Conservation (phyloP, 116 monocot species). For the Posidonia oceanica region DNA sequence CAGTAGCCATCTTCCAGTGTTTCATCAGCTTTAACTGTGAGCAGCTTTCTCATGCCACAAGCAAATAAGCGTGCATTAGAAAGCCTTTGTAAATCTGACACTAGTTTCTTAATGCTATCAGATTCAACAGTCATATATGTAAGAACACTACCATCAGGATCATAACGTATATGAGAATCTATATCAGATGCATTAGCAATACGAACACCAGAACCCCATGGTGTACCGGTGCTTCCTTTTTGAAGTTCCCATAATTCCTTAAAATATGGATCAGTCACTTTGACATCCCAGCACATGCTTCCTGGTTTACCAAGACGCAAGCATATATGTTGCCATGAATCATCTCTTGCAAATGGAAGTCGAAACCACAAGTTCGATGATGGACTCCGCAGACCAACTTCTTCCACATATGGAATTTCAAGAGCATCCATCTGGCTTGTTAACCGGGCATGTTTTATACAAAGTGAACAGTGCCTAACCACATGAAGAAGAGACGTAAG, state of each 20-base stretch:
- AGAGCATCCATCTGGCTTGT: slow-evolving; percentile 98
- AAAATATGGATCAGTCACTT: slow-evolving; percentile 85
- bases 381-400: slow-evolving; percentile 52
- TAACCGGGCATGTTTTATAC: slow-evolving; percentile 88
- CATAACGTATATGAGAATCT: slow-evolving; percentile 88
- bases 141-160: slow-evolving; percentile 76
- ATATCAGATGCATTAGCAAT: slow-evolving; percentile 95
- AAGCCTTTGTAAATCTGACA: slow-evolving; percentile 79
- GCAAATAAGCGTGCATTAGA: slow-evolving; percentile 86
- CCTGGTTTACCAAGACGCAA: slow-evolving; percentile 88
- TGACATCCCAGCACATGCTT: slow-evolving; percentile 96
- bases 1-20: slow-evolving; percentile 41
- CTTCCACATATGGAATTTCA: slow-evolving; percentile 95
- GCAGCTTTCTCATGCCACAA: slow-evolving; percentile 75
- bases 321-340: slow-evolving; percentile 81
- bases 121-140: slow-evolving; percentile 67
- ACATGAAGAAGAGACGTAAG: slow-evolving; percentile 73
- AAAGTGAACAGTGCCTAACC: slow-evolving; percentile 84
- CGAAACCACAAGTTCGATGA: slow-evolving; percentile 87
- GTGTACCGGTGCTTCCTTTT: slow-evolving; percentile 52
- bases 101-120: slow-evolving; percentile 75
- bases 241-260: slow-evolving; percentile 85
- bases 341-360: slow-evolving; percentile 73
- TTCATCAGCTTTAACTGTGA: slow-evolving; percentile 50
- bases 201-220: slow-evolving; percentile 76